Base-by-base conservation (phyloP, 1,284 basidiomycete genomes). In the Cutaneotrichosporon sp. region DNA sequence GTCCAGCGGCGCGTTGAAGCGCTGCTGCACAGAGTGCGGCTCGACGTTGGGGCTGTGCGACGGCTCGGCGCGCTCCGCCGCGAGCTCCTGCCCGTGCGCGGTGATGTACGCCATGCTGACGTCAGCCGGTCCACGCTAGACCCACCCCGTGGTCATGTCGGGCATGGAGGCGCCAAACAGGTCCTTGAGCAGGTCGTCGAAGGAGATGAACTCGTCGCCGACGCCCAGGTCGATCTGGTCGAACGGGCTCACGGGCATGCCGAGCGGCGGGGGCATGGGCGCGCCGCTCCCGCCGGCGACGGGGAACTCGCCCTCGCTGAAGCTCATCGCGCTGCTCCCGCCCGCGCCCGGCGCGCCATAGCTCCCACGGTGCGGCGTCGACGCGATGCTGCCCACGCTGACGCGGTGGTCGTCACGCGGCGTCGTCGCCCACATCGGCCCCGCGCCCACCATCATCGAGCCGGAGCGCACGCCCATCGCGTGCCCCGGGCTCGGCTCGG, bases 151-250 rank as follows among this genome's bases (percentile, higher is more conserved):
- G 7, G 47, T 49, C 47, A 49, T 49, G 31, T 56, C 47, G 9
- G 54, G 54, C 38, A 61, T 22, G 7, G 29, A 27, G 3, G 54
- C 22, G 18, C 59, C 62, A 20, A 63, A 63, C 7, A 63, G 58
- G 51, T 63, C 62, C 45, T 56, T 52, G 16, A 63, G 55, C 1
- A 63, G 58, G n/a, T 52, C 58, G 22, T 63, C 54, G 58, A 63
- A 60, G 4, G 62, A 58, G 29, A 60, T 54, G 22, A 25, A 38
- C n/a, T 50, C 46, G 34, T 52, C 49, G 16, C 42, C 29, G 29
- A 38, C 43, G 9, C 51, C 52, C 14, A 54, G 33, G 25, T 49
- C 47, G 47, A 49, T 25, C 3, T 54, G 52, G 33, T 54, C 33
- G 20, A 54, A 36, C 45, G 42, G 43, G 7, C 24, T 18, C 1